phyloP scores from a whole-genome alignment of 352 stramenopile genomes.

The Pythium oligandrum region DNA sequence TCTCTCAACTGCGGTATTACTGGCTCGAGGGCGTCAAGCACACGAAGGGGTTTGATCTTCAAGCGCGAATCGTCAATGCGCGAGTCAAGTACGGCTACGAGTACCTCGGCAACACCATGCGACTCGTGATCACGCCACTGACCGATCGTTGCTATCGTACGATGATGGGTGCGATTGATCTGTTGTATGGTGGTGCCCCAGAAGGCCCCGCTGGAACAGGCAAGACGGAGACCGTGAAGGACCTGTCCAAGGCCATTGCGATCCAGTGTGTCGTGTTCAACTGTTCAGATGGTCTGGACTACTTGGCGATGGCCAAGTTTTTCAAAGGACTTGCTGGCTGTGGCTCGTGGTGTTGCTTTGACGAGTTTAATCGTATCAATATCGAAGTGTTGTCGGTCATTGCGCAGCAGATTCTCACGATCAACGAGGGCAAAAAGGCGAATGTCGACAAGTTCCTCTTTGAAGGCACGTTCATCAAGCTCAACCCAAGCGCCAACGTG shows the following conservation, averaged over 20 bases:
- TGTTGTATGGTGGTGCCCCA: constrained; percentile 86
- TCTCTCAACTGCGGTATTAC: constrained; percentile 92
- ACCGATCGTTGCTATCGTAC: constrained; percentile 88
- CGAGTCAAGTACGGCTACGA: constrained; percentile 87
- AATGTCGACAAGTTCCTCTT: constrained; percentile 78
- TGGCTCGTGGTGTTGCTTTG: constrained; percentile 84
- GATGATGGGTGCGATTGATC: constrained; percentile 85
- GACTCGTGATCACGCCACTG: constrained; percentile 86
- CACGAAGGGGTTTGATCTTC: constrained; percentile 50
- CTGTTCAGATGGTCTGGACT: constrained; percentile 77
- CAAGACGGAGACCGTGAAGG: constrained; percentile 87
- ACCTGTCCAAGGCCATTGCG: constrained; percentile 80
- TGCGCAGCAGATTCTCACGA: constrained; percentile 82
- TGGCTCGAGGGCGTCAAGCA: constrained; percentile 76
- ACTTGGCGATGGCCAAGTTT: constrained; percentile 87
- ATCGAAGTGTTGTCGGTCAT: constrained; percentile 48
- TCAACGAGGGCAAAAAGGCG: constrained; percentile 69
- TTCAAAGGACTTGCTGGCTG: constrained; percentile 81
- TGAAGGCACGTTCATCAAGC: constrained; percentile 79
- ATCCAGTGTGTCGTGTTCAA: constrained; percentile 89
- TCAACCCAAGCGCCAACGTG: constrained; percentile 85
- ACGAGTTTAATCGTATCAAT: constrained; percentile 86
- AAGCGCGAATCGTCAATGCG: constrained; percentile 87
- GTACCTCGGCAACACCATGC: constrained; percentile 86
- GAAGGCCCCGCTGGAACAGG: constrained; percentile 79